Base-by-base conservation (phyloP, 108 stramenopile genomes). In the Stephanodiscus minutulus region DNA sequence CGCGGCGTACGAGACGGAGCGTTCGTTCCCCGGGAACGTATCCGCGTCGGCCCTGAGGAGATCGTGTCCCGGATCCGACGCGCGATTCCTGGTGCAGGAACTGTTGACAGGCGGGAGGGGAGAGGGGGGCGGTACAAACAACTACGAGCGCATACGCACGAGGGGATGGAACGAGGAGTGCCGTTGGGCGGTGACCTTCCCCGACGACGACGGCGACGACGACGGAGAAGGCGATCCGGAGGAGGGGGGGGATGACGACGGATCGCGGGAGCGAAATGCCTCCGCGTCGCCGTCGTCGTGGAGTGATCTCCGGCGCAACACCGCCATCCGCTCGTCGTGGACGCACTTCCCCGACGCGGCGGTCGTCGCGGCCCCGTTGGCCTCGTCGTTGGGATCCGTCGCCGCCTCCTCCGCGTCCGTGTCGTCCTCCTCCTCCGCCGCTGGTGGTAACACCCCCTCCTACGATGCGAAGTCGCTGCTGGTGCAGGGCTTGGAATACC, bases 401-500 rank as follows among this genome's bases (percentile, higher is more conserved):
- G 27, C 35, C 20, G 66, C 48, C 17, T 15, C 35, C 17, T 50
- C 29, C 28, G 33, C 44, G 11, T 37, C 18, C 3, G 37, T 28
- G 0, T 21, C 29, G 41, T 15, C 35, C 17, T 50, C 29, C 28
- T 20, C 44, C 5, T 37, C 18, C 3, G 37, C 21, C 0, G 20
- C 29, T 41, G 28, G 35, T 17, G 25, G 13, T 5, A n/a, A 24
- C 41, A 28, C 29, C 6, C 44, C 50, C 60, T 52, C 31, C 21
- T 39, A 15, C 22, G 50, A 15, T 52, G 48, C 37, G 25, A 29
- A 56, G 15, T 28, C 55, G 15, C 12, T 52, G 31, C 36, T 65
- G 22, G 67, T 67, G 31, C 58, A 72, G 46, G 54, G 77, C 41
- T 66, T 91, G 46, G 68, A 88, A 56, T 70, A 77, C 70, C 76